A percentile compares a stretch with the other conserved stretches of the same genome.
phyloP scores from a whole-genome alignment of 2,329 filamentous ascomycete genomes.

The Fusarium proliferatum region DNA sequence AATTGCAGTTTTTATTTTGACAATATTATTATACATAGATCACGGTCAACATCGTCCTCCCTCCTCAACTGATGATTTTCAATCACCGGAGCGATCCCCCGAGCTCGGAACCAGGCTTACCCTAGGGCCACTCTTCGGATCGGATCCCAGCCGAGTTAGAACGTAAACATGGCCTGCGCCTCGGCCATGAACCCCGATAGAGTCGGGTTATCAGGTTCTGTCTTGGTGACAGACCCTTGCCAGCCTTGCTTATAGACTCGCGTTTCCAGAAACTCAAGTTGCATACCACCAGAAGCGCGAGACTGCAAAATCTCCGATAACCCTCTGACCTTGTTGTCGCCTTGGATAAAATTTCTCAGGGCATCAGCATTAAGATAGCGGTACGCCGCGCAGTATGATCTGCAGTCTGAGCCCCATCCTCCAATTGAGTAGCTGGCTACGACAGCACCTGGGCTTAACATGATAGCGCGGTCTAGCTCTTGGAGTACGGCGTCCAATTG shows the following conservation, averaged over 20 bases:
- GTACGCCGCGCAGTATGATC: background rate
- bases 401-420: background rate
- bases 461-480: background rate
- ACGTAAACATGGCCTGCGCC: background rate
- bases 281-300: background rate
- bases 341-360: background rate
- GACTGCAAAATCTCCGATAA: fast-evolving
- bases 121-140: fast-evolving
- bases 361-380: background rate
- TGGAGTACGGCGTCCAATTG: background rate
- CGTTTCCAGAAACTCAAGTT: slow-evolving; percentile 12
- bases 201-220: background rate
- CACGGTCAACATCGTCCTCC: fast-evolving
- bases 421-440: background rate
- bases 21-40: background rate
- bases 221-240: slow-evolving; percentile 20
- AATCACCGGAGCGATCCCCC: background rate
- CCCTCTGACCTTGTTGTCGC: background rate
- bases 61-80: fast-evolving
- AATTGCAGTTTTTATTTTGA: fast-evolving
- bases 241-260: slow-evolving; percentile 10
- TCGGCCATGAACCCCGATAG: background rate
- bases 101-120: background rate
- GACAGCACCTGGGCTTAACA: background rate
- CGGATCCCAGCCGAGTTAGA: background rate